Evolutionary conservation across 2,329 filamentous ascomycete genomes (phyloP), one percentile per base, ranked within the genome.

Genomic region (Ascochyta rabiei): DNA sequence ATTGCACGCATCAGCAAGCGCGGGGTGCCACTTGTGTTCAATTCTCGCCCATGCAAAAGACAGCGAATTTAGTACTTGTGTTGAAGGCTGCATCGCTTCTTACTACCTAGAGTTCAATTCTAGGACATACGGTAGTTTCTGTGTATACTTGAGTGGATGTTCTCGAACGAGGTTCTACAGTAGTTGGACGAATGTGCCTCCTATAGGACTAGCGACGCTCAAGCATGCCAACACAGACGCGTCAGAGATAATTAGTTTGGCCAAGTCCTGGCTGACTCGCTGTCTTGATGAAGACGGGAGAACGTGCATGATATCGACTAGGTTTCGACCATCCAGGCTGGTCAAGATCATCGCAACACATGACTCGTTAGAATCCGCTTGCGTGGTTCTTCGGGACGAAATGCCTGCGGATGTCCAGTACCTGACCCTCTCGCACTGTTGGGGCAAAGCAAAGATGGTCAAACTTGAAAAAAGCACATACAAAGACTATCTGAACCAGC

Each of bases 361-460:
- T 7, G 16, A 18, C 6, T 6, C 15, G 1, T 1, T 48, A 3
- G 2, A 18, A 1, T 34, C 37, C 5, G 37, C 19, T 26, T 6
- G 13, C 13, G 19, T 48, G 10, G 46, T 42, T 28, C 19, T 34
- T 1, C 9, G 15, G 12, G 10, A 24, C 15, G 18, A 35, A 8
- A 5, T 48, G 2, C 28, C 46, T 7, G 1, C n/a, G 4, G 4
- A 33, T 2, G 18, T 40, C 23, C 34, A 28, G 18, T 53, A 53
- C 6, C 24, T 45, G 33, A 48, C 50, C 1, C 43, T 53, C 2
- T 47, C 41, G 9, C 53, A 56, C 24, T 53, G 50, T 18, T 53
- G 50, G 50, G 50, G 43, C 2, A 26, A 8, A 9, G 12, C 16
- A 2, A 18, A 28, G 4, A 24, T 24, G 15, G 13, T 28, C 3